Base-by-base conservation (phyloP, 129 eudicot species). In the Glebionis coronaria region DNA sequence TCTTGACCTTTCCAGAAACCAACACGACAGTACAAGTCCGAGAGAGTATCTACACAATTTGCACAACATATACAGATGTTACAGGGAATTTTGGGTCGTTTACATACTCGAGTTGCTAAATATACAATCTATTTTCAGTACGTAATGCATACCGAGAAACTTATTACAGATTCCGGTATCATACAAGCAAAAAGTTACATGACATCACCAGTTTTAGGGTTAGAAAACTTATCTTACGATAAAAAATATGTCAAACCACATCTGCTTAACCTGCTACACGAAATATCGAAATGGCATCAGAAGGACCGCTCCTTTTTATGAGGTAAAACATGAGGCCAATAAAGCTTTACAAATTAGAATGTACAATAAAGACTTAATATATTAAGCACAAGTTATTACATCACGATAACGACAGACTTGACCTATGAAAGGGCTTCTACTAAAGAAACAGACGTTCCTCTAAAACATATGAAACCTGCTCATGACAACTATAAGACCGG, bases 391-490 rank as follows among this genome's bases (percentile, higher is more conserved):
- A 55, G 78, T 73, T 66, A 64, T 64, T 65, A 55, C 66, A 73
- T 55, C 72, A 73, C 16, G 9, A 72, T 23, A 55, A 60, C 14
- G 21, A 6, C 59, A 57, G 0, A 11, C 51, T 61, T 16, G 12
- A 63, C 62, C 44, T 35, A 61, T 72, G 46, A 18, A 63, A 9
- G 25, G 71, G 14, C 64, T 63, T 65, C 58, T 65, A 73, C 67
- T 35, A 35, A 73, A 73, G 72, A 67, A 67, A 75, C 63, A 75
- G 45, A 57, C 60, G 68, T 51, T 50, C 54, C 79, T 60, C 74
- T 59, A 59, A 59, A 75, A 75, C 69, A 75, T n/a, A n/a, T 50
- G 63, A 75, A 74, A 68, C 79, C 74, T 60, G 40, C 63, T 59
- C 63, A 58, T 49, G 56, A 74, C 67, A 75, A 58, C 74, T 50